A percentile compares a stretch with the other conserved stretches of the same genome.
Evolutionary conservation across 352 stramenopile genomes (phyloP).

Genomic region (Phytophthora multivora): DNA sequence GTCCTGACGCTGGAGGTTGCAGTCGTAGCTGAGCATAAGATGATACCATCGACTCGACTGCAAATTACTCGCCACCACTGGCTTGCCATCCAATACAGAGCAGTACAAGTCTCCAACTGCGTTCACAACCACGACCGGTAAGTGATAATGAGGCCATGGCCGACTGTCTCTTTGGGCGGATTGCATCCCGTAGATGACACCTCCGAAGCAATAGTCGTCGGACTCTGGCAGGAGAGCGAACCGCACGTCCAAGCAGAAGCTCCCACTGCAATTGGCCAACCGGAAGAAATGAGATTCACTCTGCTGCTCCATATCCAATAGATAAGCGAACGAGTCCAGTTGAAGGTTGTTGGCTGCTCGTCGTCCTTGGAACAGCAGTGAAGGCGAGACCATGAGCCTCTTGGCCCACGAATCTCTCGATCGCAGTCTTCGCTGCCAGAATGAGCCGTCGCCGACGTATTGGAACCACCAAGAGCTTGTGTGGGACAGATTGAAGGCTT

Average conservation of each 20-base stretch:
- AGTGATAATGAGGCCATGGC: constrained; percentile 30
- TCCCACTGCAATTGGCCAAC: constrained; percentile 2
- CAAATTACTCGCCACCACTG: constrained; percentile 26
- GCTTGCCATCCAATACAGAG: constrained; percentile 29
- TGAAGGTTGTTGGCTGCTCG: neutral
- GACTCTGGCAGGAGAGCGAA: constrained; percentile 34
- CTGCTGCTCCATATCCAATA: neutral
- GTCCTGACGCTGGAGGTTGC: constrained; percentile 14
- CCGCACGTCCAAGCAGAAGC: constrained; percentile 27
- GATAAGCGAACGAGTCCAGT: constrained; percentile 10
- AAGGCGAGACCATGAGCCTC: constrained; percentile 7
- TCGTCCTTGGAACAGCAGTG: constrained; percentile 17
- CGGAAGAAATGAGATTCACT: neutral
- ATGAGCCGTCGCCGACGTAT: neutral
- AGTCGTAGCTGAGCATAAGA: constrained; percentile 33
- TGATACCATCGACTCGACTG: constrained; percentile 42
- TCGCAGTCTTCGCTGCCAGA: constrained; percentile 5
- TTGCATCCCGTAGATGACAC: constrained; percentile 38
- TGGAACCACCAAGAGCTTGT: constrained; percentile 3
- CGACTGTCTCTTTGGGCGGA: constrained; percentile 10
- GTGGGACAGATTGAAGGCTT: constrained; percentile 20
- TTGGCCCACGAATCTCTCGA: constrained; percentile 5
- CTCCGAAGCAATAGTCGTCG: constrained; percentile 16
- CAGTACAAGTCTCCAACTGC: constrained; percentile 33
- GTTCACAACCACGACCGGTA: constrained; percentile 36